phyloP scores from a whole-genome alignment of 345 rosid genomes.

The Adansonia digitata region DNA sequence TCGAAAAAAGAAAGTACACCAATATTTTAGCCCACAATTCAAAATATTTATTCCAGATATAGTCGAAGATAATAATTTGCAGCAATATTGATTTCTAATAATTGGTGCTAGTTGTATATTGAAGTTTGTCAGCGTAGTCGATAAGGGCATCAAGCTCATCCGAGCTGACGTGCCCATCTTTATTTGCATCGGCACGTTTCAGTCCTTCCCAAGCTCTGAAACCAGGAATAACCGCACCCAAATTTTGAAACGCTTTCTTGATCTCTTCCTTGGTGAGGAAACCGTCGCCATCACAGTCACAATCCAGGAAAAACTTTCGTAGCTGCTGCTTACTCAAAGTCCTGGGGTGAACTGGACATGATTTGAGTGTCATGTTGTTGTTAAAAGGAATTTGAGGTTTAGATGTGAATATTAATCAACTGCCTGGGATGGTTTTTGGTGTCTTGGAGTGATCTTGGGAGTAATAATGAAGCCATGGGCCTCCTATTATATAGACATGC shows the following conservation, averaged over 20 bases:
- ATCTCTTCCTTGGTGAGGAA: not conserved
- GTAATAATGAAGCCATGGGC: not conserved
- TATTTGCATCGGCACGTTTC: not conserved
- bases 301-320: not conserved
- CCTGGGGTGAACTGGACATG: not conserved
- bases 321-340: not conserved
- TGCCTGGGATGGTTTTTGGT: not conserved
- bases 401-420: not conserved
- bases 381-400: not conserved
- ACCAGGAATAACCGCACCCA: slow-evolving; percentile 1
- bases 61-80: not conserved
- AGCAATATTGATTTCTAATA: not conserved
- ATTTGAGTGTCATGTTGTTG: not conserved
- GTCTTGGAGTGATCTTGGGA: too few relatives aligned
- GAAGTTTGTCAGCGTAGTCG: slow-evolving; percentile 1
- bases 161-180: not conserved
- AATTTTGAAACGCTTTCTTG: not conserved
- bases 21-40: not conserved
- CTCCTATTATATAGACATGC: not conserved
- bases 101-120: not conserved
- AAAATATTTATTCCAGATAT: not conserved
- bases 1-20: too few relatives aligned
- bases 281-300: not conserved
- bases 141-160: not conserved
- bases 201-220: slow-evolving; percentile 4